Conservation (phyloP, 2,329 filamentous ascomycete species). For the Tolypocladium inflatum region DNA sequence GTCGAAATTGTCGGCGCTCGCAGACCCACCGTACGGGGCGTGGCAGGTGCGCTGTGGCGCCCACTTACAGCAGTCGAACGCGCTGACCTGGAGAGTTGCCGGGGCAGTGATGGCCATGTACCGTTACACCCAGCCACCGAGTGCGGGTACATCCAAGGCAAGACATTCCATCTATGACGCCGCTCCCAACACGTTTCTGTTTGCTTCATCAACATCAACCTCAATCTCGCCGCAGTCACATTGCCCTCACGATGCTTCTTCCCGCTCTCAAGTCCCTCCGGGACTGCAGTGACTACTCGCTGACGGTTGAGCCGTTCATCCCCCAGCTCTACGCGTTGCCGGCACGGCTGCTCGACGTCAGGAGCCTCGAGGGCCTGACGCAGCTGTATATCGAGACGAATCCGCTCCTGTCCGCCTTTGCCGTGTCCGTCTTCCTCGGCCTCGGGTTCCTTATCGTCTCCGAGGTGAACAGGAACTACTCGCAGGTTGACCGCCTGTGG, state of each 20-base stretch:
- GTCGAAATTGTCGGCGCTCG: neutral
- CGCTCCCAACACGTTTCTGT: neutral
- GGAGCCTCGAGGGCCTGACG: conserved; percentile 51
- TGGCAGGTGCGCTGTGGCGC: neutral
- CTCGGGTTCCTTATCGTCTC: conserved; percentile 64
- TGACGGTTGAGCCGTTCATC: conserved; percentile 67
- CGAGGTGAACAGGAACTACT: conserved; percentile 88
- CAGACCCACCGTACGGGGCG: neutral
- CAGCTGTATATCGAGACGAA: conserved; percentile 77
- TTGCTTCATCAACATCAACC: neutral
- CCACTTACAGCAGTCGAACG: neutral
- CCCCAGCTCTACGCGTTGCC: conserved; percentile 63
- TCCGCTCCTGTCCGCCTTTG: conserved; percentile 68
- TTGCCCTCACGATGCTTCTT: conserved; percentile 25
- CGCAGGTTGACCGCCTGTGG: conserved; percentile 93
- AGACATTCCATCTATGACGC: neutral
- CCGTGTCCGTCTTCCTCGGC: conserved; percentile 61
- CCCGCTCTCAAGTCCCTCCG: conserved; percentile 59
- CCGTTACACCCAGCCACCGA: neutral
- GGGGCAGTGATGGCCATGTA: neutral
- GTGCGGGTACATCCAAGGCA: neutral
- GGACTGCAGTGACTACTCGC: conserved; percentile 68
- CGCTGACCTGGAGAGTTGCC: neutral
- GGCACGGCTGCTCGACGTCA: conserved; percentile 48
- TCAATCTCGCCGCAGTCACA: neutral